A percentile compares a stretch with the other conserved stretches of the same genome.
phyloP scores from a whole-genome alignment of 441 rosid species.

The Brassica balearica region DNA sequence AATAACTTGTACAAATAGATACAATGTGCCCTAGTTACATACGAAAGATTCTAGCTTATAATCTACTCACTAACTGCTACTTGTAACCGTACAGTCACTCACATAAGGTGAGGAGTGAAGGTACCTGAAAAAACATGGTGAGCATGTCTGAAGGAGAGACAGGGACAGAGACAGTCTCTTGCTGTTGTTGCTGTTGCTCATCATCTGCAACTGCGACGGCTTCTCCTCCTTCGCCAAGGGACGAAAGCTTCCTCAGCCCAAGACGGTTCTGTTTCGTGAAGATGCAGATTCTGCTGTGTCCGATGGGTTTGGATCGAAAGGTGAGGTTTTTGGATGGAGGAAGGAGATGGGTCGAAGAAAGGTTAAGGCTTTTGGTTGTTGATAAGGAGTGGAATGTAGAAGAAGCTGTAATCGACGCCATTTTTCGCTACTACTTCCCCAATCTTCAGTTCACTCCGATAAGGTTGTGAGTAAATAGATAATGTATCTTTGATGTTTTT shows the following conservation, averaged over 20 bases:
- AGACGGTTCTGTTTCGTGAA: slow-evolving; percentile 28
- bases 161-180: slow-evolving; percentile 76
- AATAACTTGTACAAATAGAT: not conserved
- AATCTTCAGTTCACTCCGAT: slow-evolving; percentile 28
- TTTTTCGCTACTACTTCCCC: slow-evolving; percentile 25
- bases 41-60: not conserved
- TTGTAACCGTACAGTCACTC: not conserved
- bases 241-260: slow-evolving; percentile 46
- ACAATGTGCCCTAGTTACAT: not conserved
- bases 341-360: slow-evolving; percentile 36
- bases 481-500: not conserved
- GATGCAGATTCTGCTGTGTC: slow-evolving; percentile 20
- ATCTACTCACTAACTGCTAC: not conserved
- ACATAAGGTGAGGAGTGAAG: not conserved
- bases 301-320: slow-evolving; percentile 43
- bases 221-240: slow-evolving; percentile 52
- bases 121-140: slow-evolving; percentile 84
- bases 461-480: slow-evolving; percentile 26
- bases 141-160: slow-evolving; percentile 95
- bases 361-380: slow-evolving; percentile 23
- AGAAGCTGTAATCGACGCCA: slow-evolving; percentile 62
- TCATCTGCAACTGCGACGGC: slow-evolving; percentile 51
- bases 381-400: slow-evolving; percentile 46
- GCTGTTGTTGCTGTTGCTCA: slow-evolving; percentile 48
- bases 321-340: slow-evolving; percentile 37